Base-by-base conservation (phyloP, 2,329 filamentous ascomycete genomes). In the Fonsecaea nubica region DNA sequence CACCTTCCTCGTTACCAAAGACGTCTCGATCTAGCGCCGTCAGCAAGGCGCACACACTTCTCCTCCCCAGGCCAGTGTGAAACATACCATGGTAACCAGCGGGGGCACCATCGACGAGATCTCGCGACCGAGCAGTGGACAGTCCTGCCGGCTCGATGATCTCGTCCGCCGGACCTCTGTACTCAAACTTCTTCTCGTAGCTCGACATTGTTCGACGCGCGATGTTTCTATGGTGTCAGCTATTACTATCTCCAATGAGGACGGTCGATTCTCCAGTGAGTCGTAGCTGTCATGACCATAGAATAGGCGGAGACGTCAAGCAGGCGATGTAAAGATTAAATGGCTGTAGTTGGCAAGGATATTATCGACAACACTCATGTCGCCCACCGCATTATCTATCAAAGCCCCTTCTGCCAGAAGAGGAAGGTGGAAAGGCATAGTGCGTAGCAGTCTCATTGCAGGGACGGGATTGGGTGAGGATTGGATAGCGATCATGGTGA, bases 1-100 rank as follows among this genome's bases (percentile, higher is more conserved):
- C 75, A 18, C 68, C 69, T 38, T 75, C 76, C 64, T 79, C 76
- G 60, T 77, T 70, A 1, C 80, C 81, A 70, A 83, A 81, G 35
- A 83, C 78, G 62, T 82, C 81, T 12, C 75, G 72, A 18, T 67
- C 67, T 68, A 13, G 21, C 6, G 18, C 9, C 40, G 48, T 61
- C 12, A 61, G 58, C 13, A 25, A 48, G 13, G 15, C 25, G 15
- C 48, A 10, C 15, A 38, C 6, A 18, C 3, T 32, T 32, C 30
- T 32, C 5, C 30, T 32, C 2, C n/a, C 18, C 3, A 55, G 12
- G 10, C 1, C 53, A 4, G 33, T 13, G n/a, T 7, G 15, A 12
- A 35, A 52, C 61, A 15, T 6, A 67, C 65, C 65, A 53, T 69
- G 63, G 56, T 69, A 66, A 18, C 63, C 66, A 40, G 58, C 40